These are phyloP conservation scores for Flaveria sonorensis DNA, from an alignment of 129 eudicot genomes.

Conservation along the genomic window DNA sequence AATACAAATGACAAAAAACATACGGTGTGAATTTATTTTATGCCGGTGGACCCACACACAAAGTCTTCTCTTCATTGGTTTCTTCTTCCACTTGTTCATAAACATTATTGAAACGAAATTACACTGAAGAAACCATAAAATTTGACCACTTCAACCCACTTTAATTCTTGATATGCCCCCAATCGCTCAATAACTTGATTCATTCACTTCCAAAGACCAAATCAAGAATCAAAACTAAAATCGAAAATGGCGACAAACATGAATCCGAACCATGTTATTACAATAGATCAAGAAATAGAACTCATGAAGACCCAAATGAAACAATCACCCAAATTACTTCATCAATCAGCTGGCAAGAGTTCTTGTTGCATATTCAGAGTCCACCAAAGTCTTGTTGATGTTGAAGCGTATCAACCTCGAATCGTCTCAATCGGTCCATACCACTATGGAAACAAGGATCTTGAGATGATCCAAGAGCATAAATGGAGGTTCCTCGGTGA, in stretches of 20 bases:
- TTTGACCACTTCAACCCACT: constrained; percentile 25
- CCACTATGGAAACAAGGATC: constrained; percentile 37
- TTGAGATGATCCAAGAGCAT: constrained; percentile 45
- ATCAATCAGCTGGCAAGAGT: constrained; percentile 33
- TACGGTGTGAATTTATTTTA: no score
- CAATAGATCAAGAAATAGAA: constrained; percentile 26
- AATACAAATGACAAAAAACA: no score
- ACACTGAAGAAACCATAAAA: background rate
- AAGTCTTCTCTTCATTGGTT: constrained; percentile 9
- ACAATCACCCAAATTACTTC: constrained; percentile 35
- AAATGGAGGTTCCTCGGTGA: constrained; percentile 42
- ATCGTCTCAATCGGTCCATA: constrained; percentile 45
- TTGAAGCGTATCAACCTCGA: constrained; percentile 41
- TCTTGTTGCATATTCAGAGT: constrained; percentile 49
- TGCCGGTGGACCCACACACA: constrained; percentile 13
- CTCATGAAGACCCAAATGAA: constrained; percentile 25
- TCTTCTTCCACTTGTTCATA: constrained; percentile 23
- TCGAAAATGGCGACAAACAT: background rate
- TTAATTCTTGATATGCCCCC: constrained; percentile 15
- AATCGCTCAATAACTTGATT: background rate
- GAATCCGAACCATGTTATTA: constrained; percentile 32
- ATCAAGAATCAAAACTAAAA: background rate
- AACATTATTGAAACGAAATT: constrained; percentile 16
- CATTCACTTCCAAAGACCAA: constrained; percentile 17
- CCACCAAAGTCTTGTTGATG: constrained; percentile 37